Conservation (phyloP, 345 rosid species). For the Bruguiera parviflora region DNA sequence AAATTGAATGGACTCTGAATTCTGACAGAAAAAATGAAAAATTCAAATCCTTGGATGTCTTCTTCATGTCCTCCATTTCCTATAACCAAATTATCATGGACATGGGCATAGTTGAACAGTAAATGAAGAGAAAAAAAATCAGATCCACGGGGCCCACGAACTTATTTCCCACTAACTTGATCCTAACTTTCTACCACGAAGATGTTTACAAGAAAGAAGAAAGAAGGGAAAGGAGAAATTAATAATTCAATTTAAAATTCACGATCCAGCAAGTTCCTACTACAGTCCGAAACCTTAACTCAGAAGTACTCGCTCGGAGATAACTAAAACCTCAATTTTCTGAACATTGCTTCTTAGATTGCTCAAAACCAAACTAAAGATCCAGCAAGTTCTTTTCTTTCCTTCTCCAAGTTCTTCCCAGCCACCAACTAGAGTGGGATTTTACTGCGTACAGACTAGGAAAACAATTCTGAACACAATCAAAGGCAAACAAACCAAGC, state of each 20-base stretch:
- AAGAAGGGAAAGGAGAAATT: too few relatives aligned
- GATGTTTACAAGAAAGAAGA: too few relatives aligned
- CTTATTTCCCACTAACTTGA: too few relatives aligned
- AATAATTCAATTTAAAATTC: too few relatives aligned
- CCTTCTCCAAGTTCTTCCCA: not conserved
- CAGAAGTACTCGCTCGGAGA: not conserved
- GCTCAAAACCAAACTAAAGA: slow-evolving; percentile 13
- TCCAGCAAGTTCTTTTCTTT: slow-evolving; percentile 7
- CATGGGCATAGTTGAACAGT: not conserved
- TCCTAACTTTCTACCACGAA: too few relatives aligned
- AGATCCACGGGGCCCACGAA: too few relatives aligned
- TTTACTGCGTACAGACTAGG: too few relatives aligned
- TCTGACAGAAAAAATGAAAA: not conserved
- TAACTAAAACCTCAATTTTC: not conserved
- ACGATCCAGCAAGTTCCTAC: too few relatives aligned
- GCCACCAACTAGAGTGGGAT: slow-evolving; percentile 9
- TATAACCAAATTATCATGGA: not conserved
- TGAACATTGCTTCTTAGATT: not conserved
- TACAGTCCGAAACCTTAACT: too few relatives aligned
- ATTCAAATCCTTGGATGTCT: not conserved
- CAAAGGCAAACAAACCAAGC: not conserved
- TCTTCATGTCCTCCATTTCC: not conserved
- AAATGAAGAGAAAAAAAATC: not conserved
- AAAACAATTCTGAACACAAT: too few relatives aligned
- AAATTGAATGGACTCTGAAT: not conserved